These are phyloP conservation scores for Aspergillus melleus DNA, from an alignment of 2,329 filamentous ascomycete genomes.

Conservation along the genomic window DNA sequence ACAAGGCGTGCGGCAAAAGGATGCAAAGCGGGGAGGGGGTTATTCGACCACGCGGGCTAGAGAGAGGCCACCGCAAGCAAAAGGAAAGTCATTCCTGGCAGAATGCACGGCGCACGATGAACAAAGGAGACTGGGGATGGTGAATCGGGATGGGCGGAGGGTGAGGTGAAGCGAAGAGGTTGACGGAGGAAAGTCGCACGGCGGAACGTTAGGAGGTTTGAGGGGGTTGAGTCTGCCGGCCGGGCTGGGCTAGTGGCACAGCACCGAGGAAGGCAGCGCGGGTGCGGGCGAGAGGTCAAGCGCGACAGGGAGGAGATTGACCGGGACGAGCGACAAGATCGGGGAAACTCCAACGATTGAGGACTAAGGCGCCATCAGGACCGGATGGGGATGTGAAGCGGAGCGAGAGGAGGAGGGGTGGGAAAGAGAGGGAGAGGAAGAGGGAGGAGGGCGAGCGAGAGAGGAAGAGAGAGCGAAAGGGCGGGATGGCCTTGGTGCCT, in stretches of 20 bases:
- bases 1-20: conserved; percentile 35
- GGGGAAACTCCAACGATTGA: not conserved
- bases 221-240: conserved; percentile 25
- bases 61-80: conserved; percentile 38
- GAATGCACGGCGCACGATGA: conserved; percentile 25
- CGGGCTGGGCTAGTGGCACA: conserved; percentile 19
- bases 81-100: conserved; percentile 43
- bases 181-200: conserved; percentile 23
- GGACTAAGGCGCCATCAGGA: not conserved
- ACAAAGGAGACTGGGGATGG: conserved; percentile 20
- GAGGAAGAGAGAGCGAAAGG: conserved; percentile 8
- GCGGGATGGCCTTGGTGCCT: conserved; percentile 9
- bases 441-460: conserved; percentile 9
- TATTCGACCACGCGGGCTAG: conserved; percentile 42
- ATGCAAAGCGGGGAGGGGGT: conserved; percentile 45
- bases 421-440: conserved; percentile 17
- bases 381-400: not conserved
- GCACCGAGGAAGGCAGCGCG: conserved; percentile 19
- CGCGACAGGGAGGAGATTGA: not conserved
- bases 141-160: conserved; percentile 20
- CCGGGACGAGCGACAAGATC: not conserved
- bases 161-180: conserved; percentile 23
- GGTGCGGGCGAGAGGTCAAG: conserved; percentile 10
- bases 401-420: conserved; percentile 6
- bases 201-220: conserved; percentile 23